A percentile compares a stretch with the other conserved stretches of the same genome.
Conservation (phyloP, 306 rosid genomes). For the Pterocarpus santalinus region DNA sequence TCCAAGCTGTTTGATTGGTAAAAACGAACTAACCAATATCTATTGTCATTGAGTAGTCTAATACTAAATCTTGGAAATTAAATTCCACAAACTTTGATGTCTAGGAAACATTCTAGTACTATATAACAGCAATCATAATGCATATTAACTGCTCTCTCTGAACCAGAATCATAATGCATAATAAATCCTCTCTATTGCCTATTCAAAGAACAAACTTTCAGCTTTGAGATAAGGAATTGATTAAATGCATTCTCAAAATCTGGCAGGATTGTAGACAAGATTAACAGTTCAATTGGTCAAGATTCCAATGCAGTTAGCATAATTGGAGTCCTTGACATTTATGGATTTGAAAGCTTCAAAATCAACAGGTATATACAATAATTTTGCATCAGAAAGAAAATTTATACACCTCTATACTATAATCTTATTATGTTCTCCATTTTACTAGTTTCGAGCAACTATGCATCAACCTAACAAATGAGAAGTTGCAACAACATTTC, state of each 20-base stretch:
- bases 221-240: conserved; percentile 39
- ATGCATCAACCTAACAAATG: conserved; percentile 89
- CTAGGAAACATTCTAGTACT: neutral
- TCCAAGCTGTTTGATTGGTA: conserved; percentile 88
- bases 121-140: neutral
- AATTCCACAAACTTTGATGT: conserved; percentile 12
- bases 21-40: conserved; percentile 26
- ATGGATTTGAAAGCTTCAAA: conserved; percentile 95
- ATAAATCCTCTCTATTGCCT: conserved; percentile 23
- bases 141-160: neutral
- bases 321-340: conserved; percentile 93
- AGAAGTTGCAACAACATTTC: conserved; percentile 92
- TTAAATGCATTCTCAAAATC: conserved; percentile 38
- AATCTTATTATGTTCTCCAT: conserved; percentile 34
- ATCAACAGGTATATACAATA: conserved; percentile 67
- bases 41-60: conserved; percentile 6
- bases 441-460: conserved; percentile 86
- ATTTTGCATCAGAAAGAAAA: conserved; percentile 10
- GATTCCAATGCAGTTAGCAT: conserved; percentile 75
- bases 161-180: conserved; percentile 17
- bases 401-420: conserved; percentile 17
- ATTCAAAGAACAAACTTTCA: neutral
- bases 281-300: conserved; percentile 90
- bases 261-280: conserved; percentile 88
- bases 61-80: conserved; percentile 9